phyloP scores from a whole-genome alignment of 176 grass and related monocot species.

The Aegilops tauschii region DNA sequence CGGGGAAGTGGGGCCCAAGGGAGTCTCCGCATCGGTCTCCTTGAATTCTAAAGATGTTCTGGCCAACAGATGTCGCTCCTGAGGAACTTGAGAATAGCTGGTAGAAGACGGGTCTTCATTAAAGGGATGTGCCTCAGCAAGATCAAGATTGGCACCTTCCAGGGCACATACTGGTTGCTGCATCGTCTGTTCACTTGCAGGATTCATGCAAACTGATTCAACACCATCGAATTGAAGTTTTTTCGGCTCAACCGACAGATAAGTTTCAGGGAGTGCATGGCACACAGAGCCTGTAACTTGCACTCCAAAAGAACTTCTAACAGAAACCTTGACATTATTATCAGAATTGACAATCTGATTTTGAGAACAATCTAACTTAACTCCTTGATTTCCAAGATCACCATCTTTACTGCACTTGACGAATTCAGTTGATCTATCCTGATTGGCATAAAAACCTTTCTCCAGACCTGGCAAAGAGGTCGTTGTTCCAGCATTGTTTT shows the following conservation, averaged over 20 bases:
- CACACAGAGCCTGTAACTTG: slow-evolving; percentile 3
- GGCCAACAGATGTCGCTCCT: slow-evolving; percentile 28
- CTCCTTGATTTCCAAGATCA: slow-evolving; percentile 25
- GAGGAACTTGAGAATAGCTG: slow-evolving; percentile 21
- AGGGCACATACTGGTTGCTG: slow-evolving; percentile 18
- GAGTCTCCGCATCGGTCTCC: slow-evolving; percentile 17
- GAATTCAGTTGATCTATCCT: slow-evolving; percentile 20
- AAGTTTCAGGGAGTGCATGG: slow-evolving; percentile 28
- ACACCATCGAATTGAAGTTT: slow-evolving; percentile 50
- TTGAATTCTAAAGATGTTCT: slow-evolving; percentile 28
- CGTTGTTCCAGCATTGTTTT: slow-evolving; percentile 17
- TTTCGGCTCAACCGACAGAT: slow-evolving; percentile 41
- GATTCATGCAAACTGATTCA: slow-evolving; percentile 26
- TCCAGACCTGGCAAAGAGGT: slow-evolving; percentile 4
- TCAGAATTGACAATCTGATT: slow-evolving; percentile 24
- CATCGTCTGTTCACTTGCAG: slow-evolving; percentile 12
- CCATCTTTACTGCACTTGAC: slow-evolving; percentile 20
- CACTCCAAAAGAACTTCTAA: slow-evolving; percentile 20
- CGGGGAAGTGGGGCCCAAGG: slow-evolving; percentile 16
- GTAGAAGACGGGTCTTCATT: slow-evolving; percentile 29
- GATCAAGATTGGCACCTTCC: slow-evolving; percentile 17
- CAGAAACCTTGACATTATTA: background rate
- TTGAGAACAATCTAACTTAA: slow-evolving; percentile 20
- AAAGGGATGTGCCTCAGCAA: slow-evolving; percentile 10
- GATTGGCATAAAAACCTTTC: slow-evolving; percentile 24